phyloP scores from a whole-genome alignment of 768 basidiomycete species.

The Nidularia pulvinata region DNA sequence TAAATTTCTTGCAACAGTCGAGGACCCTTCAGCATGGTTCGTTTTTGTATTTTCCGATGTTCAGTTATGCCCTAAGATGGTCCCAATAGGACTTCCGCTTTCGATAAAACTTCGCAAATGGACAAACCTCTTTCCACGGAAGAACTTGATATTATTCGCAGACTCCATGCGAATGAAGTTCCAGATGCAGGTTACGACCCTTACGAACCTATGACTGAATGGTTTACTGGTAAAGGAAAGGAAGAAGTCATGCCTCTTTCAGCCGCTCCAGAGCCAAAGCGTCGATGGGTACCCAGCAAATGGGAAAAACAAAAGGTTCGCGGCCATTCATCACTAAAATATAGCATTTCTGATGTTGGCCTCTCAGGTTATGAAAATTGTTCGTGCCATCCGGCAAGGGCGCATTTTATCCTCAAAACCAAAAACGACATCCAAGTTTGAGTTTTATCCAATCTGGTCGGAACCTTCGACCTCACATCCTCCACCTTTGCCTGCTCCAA shows the following conservation, averaged over 20 bases:
- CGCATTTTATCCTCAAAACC: conserved; percentile 92
- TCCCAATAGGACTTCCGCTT: conserved; percentile 77
- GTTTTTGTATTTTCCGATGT: neutral
- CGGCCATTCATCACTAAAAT: neutral
- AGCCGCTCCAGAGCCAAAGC: conserved; percentile 91
- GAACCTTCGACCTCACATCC: conserved; percentile 71
- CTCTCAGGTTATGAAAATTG: conserved; percentile 95
- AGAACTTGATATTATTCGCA: conserved; percentile 93
- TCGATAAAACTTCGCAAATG: conserved; percentile 85
- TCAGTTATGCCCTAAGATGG: neutral
- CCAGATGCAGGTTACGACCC: conserved; percentile 91
- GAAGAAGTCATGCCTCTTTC: conserved; percentile 95
- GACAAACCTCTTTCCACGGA: conserved; percentile 87
- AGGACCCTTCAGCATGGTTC: conserved; percentile 89
- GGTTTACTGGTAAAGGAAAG: conserved; percentile 97
- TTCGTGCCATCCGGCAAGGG: conserved; percentile 96
- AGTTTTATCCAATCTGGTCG: conserved; percentile 91
- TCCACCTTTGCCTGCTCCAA: conserved; percentile 93
- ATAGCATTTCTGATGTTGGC: too few species aligned
- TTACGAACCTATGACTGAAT: conserved; percentile 92
- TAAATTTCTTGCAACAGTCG: conserved; percentile 92
- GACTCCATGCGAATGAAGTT: conserved; percentile 89
- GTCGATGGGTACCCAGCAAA: conserved; percentile 96
- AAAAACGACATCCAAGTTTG: conserved; percentile 63
- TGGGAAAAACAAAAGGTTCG: conserved; percentile 99